Conservation (phyloP, 768 basidiomycete species). For the Russula lepida region DNA sequence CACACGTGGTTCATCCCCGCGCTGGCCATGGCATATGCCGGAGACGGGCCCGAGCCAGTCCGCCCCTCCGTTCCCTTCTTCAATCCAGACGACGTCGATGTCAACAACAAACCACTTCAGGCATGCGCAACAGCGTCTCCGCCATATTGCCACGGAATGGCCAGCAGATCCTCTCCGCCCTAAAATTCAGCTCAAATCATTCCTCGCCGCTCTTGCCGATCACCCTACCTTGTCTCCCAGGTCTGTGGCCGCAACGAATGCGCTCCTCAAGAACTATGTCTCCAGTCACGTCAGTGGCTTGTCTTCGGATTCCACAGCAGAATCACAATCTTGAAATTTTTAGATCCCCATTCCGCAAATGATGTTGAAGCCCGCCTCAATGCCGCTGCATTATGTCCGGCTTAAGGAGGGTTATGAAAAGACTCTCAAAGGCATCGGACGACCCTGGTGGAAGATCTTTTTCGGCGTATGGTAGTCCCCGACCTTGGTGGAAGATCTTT, state of each 20-base stretch:
- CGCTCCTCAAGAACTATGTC: constrained; percentile 46
- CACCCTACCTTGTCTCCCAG: constrained; percentile 60
- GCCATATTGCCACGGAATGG: constrained; percentile 53
- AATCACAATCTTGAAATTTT: not conserved
- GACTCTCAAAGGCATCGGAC: constrained; percentile 63
- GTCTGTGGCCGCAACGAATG: constrained; percentile 52
- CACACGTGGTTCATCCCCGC: not conserved
- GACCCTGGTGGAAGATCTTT: constrained; percentile 82
- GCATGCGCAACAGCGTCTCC: constrained; percentile 40
- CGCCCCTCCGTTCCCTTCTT: not conserved
- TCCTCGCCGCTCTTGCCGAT: constrained; percentile 53
- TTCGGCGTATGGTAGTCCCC: constrained; percentile 63
- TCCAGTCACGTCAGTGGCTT: constrained; percentile 43
- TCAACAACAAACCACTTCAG: constrained; percentile 30
- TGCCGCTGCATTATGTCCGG: constrained; percentile 64
- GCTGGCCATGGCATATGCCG: not conserved
- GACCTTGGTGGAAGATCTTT: not conserved
- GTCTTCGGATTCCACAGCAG: not conserved
- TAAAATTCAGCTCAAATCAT: constrained; percentile 59
- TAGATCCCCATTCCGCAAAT: constrained; percentile 62
- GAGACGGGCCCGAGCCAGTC: not conserved
- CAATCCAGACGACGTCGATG: not conserved
- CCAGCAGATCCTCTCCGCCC: constrained; percentile 68
- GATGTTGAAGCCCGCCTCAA: constrained; percentile 59
- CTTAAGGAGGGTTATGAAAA: constrained; percentile 68